These are phyloP conservation scores for Dryas octopetala DNA, from an alignment of 306 rosid genomes.

Conservation along the genomic window DNA sequence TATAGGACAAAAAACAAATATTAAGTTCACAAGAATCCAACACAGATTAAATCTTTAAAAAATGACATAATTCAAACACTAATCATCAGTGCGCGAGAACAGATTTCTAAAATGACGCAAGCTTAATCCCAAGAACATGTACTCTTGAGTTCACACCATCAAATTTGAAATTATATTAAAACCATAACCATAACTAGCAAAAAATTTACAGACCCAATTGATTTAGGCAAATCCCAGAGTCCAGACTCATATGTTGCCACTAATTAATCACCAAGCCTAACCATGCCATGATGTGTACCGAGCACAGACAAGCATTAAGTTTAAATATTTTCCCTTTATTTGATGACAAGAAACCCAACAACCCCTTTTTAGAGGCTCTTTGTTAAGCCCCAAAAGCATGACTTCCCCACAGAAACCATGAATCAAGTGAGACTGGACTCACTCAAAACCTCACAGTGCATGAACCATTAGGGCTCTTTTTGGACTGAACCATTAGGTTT, in stretches of 20 bases:
- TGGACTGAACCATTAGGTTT: not conserved
- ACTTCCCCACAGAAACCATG: conserved; percentile 1
- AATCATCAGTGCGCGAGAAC: not conserved
- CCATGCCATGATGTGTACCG: not conserved
- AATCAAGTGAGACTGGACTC: not conserved
- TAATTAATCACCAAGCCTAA: not conserved
- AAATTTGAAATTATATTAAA: not conserved
- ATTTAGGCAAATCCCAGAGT: conserved; percentile 1
- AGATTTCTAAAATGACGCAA: not conserved
- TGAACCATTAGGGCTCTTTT: not conserved
- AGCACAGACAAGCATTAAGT: conserved; percentile 1
- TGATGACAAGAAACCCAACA: not conserved
- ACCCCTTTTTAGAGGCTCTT: not conserved
- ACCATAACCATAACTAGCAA: not conserved
- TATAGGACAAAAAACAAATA: not conserved
- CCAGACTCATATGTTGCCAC: not conserved
- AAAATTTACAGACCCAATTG: not conserved
- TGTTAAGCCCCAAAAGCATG: not conserved
- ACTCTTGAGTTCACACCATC: not conserved
- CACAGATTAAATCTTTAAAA: not conserved
- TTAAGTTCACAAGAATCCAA: not conserved
- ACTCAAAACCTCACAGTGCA: not conserved
- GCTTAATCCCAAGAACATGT: not conserved
- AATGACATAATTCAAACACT: not conserved
- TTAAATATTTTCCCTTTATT: not conserved